A percentile compares a stretch with the other conserved stretches of the same genome.
phyloP scores from a whole-genome alignment of 2,329 filamentous ascomycete species.

The Microdochium paspali region DNA sequence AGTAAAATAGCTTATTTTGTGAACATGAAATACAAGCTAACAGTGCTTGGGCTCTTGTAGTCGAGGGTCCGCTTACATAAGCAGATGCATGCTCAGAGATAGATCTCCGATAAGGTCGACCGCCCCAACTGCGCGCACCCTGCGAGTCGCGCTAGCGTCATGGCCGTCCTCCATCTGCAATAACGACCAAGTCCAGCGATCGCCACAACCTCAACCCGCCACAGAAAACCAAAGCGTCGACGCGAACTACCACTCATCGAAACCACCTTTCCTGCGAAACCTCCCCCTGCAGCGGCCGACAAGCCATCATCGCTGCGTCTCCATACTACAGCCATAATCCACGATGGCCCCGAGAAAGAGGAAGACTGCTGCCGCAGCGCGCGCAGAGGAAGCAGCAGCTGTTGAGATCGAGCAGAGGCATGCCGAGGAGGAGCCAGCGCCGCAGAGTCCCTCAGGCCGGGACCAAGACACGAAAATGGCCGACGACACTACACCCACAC shows the following conservation, averaged over 20 bases:
- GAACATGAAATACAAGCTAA: too few species aligned
- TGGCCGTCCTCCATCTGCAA: not conserved
- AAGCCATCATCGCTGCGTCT: not conserved
- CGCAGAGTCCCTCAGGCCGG: slow-evolving; percentile 3
- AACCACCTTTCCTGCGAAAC: too few species aligned
- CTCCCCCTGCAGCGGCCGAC: too few species aligned
- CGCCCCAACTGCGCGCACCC: not conserved
- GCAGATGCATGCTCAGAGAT: too few species aligned
- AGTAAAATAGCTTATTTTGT: too few species aligned
- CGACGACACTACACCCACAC: slow-evolving; percentile 1
- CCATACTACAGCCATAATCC: slow-evolving; percentile 2
- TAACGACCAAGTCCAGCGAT: too few species aligned
- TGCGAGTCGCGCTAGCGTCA: slow-evolving; percentile 1
- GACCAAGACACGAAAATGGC: slow-evolving; percentile 1
- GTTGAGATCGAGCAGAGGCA: slow-evolving; percentile 12
- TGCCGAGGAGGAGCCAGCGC: slow-evolving; percentile 7
- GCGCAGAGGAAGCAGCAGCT: slow-evolving; percentile 5
- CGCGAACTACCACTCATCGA: too few species aligned
- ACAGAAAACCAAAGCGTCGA: too few species aligned
- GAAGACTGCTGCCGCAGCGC: slow-evolving; percentile 21
- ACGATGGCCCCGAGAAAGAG: slow-evolving; percentile 37
- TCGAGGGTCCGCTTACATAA: too few species aligned
- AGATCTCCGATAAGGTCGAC: slow-evolving; percentile 14
- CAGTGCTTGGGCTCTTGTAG: too few species aligned
- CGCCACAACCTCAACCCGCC: too few species aligned